phyloP scores from a whole-genome alignment of 2,329 filamentous ascomycete genomes.

The Cercospora nicotianae region DNA sequence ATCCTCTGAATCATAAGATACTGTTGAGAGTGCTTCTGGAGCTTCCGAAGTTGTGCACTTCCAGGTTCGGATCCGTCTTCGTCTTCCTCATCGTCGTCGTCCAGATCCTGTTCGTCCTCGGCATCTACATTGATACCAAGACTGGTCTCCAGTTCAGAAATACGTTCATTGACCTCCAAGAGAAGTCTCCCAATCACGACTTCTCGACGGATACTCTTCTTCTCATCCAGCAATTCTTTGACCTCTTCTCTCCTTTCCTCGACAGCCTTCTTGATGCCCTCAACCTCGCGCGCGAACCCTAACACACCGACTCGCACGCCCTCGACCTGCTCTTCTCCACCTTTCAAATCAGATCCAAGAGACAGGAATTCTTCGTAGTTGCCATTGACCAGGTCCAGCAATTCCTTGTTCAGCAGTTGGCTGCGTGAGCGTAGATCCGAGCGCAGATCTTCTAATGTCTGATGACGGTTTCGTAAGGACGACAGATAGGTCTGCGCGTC shows the following conservation, averaged over 20 bases:
- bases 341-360: conserved; percentile 75
- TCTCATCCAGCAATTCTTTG: conserved; percentile 62
- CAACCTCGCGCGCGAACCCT: conserved; percentile 79
- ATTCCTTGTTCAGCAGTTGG: conserved; percentile 76
- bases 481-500: conserved; percentile 80
- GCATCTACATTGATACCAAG: conserved; percentile 54
- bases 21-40: conserved; percentile 59
- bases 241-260: conserved; percentile 64
- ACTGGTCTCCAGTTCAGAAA: conserved; percentile 63
- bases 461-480: conserved; percentile 80
- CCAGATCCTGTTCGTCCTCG: conserved; percentile 35
- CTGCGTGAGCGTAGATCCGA: conserved; percentile 79
- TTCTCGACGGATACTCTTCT: conserved; percentile 61
- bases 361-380: conserved; percentile 92
- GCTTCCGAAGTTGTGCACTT: conserved; percentile 40
- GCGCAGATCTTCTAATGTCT: conserved; percentile 91
- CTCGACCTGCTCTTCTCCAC: conserved; percentile 88
- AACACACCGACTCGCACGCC: conserved; percentile 84
- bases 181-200: conserved; percentile 64
- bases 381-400: conserved; percentile 90
- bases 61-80: conserved; percentile 41
- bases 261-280: conserved; percentile 69
- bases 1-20: conserved; percentile 58
- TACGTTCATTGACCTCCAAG: conserved; percentile 65
- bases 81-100: conserved; percentile 32